Evolutionary conservation across 345 rosid genomes (phyloP), one percentile per base, ranked within the genome.

Genomic region (Eucalyptus erythrocorys): DNA sequence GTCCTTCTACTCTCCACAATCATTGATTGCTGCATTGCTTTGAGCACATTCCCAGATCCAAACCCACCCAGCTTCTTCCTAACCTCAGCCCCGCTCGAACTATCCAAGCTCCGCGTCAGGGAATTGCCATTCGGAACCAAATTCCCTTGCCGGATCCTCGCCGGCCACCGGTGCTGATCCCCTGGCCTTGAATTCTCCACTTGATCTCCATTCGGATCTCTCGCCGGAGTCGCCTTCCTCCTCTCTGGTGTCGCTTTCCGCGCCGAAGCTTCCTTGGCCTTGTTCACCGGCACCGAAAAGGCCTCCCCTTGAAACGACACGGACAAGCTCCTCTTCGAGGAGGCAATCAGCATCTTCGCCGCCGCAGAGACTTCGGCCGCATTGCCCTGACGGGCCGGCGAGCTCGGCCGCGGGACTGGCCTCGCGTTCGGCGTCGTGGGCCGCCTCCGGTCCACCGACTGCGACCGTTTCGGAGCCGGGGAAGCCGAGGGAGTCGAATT

Each of bases 291-390:
- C 24, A 97, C 96, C 50, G 98, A 96, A 91, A 95, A 97, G 57
- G 97, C 90, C 88, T 96, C 98, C 1, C 99, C 99, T 93, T 96
- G 99, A 85, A 97, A 97, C 5, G 99, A 97, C 89, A 97, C 99
- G 37, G 99, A 97, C 89, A 97, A 92, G 84, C 98, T 96, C 91
- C 99, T 89, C 1, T 98, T 94, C 49, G 99, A 97, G 88, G 99
- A 97, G 89, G 98, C 95, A 87, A 96, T 93, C 89, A 95, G 88
- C 97, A 96, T 94, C 94, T 92, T 96, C 13, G 94, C 90, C 0
- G 97, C 96, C 49, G 94, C 91, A 3, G 97, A 94, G 86, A 94
- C 89, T 82, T 94, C 95, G 49, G 92, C 85, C 10, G 89, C 89
- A 92, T 91, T 92, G 86, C 89, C 91, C 86, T 88, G 92, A 19